These are phyloP conservation scores for Coelastrella sp. DNA, from an alignment of 139 green algal species.

Conservation along the genomic window DNA sequence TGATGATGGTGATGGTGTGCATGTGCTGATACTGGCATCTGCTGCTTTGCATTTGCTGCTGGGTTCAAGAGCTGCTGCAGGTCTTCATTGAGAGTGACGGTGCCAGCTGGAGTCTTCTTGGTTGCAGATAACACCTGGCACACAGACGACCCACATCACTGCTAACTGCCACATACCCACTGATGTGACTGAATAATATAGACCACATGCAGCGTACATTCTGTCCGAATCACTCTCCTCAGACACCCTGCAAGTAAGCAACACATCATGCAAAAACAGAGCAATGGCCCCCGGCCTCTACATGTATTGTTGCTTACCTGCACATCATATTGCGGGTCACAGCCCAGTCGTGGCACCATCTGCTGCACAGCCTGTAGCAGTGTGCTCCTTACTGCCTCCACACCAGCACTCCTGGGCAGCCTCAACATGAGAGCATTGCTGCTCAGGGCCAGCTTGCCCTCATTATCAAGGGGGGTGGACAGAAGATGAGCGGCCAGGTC, in stretches of 20 bases:
- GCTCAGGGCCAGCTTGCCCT: neutral
- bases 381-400: conserved; percentile 1
- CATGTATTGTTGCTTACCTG: conserved; percentile 68
- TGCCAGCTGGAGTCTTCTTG: conserved; percentile 57
- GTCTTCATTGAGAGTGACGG: conserved; percentile 61
- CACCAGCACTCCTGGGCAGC: neutral
- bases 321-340: conserved; percentile 17
- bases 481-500: neutral
- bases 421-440: conserved; percentile 36
- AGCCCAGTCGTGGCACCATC: conserved; percentile 22
- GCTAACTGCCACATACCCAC: neutral
- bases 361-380: conserved; percentile 30
- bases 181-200: neutral
- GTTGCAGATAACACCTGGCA: conserved; percentile 82
- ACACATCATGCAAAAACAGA: too few species aligned
- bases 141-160: neutral
- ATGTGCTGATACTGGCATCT: neutral
- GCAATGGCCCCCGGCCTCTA: too few species aligned
- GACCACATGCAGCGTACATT: too few species aligned
- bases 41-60: neutral
- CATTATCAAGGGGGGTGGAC: neutral
- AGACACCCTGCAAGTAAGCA: too few species aligned
- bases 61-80: conserved; percentile 85
- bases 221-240: too few species aligned
- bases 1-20: too few species aligned